phyloP scores from a whole-genome alignment of 371 early-diverging fungal genomes.

The Ordospora colligata region DNA sequence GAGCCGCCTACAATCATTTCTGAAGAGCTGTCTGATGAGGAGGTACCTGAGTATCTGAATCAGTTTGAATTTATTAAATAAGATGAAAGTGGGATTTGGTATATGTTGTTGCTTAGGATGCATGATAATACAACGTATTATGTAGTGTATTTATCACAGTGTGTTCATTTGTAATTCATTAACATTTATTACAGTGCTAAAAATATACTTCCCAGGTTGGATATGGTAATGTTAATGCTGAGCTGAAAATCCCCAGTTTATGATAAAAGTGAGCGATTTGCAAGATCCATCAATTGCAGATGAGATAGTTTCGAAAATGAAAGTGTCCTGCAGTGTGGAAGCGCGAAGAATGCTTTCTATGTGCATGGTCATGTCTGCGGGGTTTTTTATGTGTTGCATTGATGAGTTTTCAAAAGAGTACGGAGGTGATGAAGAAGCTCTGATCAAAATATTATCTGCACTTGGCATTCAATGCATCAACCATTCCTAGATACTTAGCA shows the following conservation, averaged over 20 bases:
- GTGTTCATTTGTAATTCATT: too few relatives aligned
- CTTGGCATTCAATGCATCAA: neutral
- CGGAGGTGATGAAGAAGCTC: neutral
- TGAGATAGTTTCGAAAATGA: neutral
- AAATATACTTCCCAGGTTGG: too few relatives aligned
- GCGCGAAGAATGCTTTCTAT: neutral
- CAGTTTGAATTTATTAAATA: conserved; percentile 15
- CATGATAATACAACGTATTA: too few relatives aligned
- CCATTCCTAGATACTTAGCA: too few relatives aligned
- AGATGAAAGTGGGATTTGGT: neutral
- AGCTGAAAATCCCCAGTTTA: too few relatives aligned
- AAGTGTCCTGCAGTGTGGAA: neutral
- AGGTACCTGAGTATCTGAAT: conserved; percentile 2
- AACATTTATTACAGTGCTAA: too few relatives aligned
- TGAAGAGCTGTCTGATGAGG: neutral
- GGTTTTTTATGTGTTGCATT: neutral
- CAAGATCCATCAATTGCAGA: neutral
- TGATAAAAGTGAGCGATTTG: too few relatives aligned
- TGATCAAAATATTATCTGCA: neutral
- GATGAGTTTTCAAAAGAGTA: neutral
- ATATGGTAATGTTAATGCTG: too few relatives aligned
- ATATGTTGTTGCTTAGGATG: too few relatives aligned
- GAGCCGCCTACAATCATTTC: neutral
- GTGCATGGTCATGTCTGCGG: neutral
- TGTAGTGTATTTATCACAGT: too few relatives aligned